These are phyloP conservation scores for Agarophyton chilense DNA, from an alignment of 23 red algal genomes.

Conservation along the genomic window DNA sequence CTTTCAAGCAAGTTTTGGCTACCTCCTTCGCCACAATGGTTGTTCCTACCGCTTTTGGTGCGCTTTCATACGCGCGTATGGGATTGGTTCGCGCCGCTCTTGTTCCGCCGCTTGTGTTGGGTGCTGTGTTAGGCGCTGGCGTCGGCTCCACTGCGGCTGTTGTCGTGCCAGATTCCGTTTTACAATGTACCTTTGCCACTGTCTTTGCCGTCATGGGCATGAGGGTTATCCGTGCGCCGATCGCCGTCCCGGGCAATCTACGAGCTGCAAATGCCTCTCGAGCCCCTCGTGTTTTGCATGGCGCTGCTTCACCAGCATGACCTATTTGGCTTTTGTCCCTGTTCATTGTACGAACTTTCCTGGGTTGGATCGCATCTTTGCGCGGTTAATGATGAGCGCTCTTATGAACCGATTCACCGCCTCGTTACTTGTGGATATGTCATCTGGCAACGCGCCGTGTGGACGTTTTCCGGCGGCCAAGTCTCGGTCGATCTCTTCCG, in stretches of 20 bases:
- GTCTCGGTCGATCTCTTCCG: constrained; percentile 7
- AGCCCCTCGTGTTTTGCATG: neutral
- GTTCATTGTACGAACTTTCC: constrained; percentile 2
- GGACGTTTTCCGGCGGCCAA: constrained; percentile 15
- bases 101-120: constrained; percentile 59
- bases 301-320: neutral
- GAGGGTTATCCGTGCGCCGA: constrained; percentile 42
- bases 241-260: neutral
- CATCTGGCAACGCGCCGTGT: neutral
- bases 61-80: constrained; percentile 69
- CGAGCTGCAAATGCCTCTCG: neutral
- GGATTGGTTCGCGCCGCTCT: constrained; percentile 48
- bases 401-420: constrained; percentile 2
- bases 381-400: neutral
- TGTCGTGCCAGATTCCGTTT: constrained; percentile 48
- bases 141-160: constrained; percentile 64
- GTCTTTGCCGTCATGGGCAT: constrained; percentile 79
- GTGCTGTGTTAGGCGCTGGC: constrained; percentile 72
- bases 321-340: neutral
- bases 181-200: constrained; percentile 64
- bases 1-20: constrained; percentile 66
- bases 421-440: neutral
- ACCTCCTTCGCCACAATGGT: constrained; percentile 85
- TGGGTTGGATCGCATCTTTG: neutral
- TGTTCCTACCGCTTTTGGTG: constrained; percentile 65